phyloP scores from a whole-genome alignment of 2,329 filamentous ascomycete species.

The Xylaria sp. region DNA sequence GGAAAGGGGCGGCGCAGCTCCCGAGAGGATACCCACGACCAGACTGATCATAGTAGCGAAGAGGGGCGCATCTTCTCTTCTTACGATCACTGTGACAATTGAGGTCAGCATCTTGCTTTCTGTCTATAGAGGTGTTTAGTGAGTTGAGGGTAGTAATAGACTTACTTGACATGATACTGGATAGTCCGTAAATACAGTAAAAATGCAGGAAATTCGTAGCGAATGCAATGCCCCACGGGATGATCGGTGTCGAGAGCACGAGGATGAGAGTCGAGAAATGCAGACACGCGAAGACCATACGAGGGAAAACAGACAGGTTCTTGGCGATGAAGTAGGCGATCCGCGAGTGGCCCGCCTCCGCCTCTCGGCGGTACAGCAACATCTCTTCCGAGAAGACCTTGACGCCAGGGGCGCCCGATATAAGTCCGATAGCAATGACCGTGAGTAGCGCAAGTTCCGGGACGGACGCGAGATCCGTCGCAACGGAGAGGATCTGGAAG shows the following conservation, averaged over 20 bases:
- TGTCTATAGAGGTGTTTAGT: no score
- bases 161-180: conserved; percentile 58
- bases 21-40: conserved; percentile 64
- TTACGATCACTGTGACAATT: conserved; percentile 55
- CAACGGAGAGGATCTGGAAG: conserved; percentile 62
- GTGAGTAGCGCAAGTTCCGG: conserved; percentile 64
- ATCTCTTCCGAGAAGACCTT: conserved; percentile 67
- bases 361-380: conserved; percentile 64
- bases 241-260: conserved; percentile 60
- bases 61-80: conserved; percentile 66
- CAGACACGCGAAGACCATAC: conserved; percentile 61
- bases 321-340: conserved; percentile 68
- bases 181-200: conserved; percentile 67
- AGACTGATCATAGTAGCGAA: conserved; percentile 65
- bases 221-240: conserved; percentile 61
- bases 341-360: conserved; percentile 65
- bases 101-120: conserved; percentile 8
- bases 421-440: conserved; percentile 65
- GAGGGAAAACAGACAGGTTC: conserved; percentile 60
- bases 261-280: conserved; percentile 65
- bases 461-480: conserved; percentile 61
- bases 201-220: conserved; percentile 64
- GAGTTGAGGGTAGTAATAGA: background rate
- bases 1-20: conserved; percentile 61
- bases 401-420: conserved; percentile 64